These are phyloP conservation scores for Fusarium continuum DNA, from an alignment of 2,329 filamentous ascomycete species.

Conservation along the genomic window DNA sequence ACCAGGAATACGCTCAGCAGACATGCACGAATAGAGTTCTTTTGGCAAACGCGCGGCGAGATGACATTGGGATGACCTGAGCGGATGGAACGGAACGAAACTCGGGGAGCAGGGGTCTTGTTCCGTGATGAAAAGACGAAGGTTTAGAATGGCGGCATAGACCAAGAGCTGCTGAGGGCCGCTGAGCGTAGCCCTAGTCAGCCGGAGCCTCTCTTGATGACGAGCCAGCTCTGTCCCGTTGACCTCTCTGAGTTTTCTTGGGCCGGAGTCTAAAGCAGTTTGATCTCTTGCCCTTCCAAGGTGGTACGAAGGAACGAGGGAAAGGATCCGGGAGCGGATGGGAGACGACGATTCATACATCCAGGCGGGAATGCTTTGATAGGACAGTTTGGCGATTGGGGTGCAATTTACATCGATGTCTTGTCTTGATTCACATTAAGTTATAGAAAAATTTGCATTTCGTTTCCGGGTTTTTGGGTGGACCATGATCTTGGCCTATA, in stretches of 20 bases:
- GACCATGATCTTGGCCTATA: not conserved
- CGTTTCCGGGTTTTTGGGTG: not conserved
- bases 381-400: constrained; percentile 62
- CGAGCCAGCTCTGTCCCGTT: constrained; percentile 21
- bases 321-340: constrained; percentile 31
- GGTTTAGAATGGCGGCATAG: constrained; percentile 16
- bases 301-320: constrained; percentile 12
- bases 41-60: constrained; percentile 24
- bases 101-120: constrained; percentile 35
- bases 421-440: constrained; percentile 38
- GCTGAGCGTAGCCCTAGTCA: constrained; percentile 17
- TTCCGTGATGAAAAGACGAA: constrained; percentile 33
- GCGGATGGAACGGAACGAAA: constrained; percentile 34
- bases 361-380: constrained; percentile 54
- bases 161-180: constrained; percentile 12
- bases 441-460: constrained; percentile 32
- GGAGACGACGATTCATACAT: constrained; percentile 50
- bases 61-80: constrained; percentile 22
- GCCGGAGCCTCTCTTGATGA: constrained; percentile 22
- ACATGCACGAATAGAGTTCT: constrained; percentile 26
- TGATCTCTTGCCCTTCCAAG: constrained; percentile 33
- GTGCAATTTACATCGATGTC: constrained; percentile 56
- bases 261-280: constrained; percentile 43
- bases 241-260: constrained; percentile 31
- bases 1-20: constrained; percentile 20